Evolutionary conservation across 2,329 filamentous ascomycete genomes (phyloP).

Genomic region (Cladosporium sphaerospermum): DNA sequence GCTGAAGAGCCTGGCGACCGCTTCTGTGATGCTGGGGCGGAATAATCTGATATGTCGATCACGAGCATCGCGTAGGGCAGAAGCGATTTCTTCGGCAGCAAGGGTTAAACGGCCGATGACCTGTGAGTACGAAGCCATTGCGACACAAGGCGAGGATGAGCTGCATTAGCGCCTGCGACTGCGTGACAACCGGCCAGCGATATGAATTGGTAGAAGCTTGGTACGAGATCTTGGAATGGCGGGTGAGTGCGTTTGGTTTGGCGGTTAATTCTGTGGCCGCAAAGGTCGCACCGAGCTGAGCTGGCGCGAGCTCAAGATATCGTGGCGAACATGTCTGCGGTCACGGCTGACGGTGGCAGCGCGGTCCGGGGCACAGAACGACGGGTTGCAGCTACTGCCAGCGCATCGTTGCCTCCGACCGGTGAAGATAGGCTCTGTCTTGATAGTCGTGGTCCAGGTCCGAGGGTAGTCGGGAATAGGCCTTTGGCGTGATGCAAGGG

Average conservation of each 20-base stretch:
- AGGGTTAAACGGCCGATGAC: constrained; percentile 36
- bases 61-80: constrained; percentile 45
- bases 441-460: not conserved
- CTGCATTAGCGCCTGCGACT: constrained; percentile 5
- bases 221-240: not conserved
- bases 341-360: not conserved
- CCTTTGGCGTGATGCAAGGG: not conserved
- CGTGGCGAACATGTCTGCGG: not conserved
- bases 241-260: not conserved
- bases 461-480: not conserved
- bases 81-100: constrained; percentile 48
- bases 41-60: constrained; percentile 34
- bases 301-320: not conserved
- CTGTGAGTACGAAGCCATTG: constrained; percentile 8
- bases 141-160: constrained; percentile 1
- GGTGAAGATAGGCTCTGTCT: not conserved
- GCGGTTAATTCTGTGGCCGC: not conserved
- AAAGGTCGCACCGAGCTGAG: not conserved
- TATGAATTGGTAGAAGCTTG: not conserved
- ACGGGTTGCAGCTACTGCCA: constrained; percentile 2
- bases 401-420: constrained; percentile 3
- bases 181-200: not conserved
- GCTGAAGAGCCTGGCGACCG: constrained; percentile 50
- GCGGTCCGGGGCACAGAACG: constrained; percentile 1
- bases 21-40: constrained; percentile 46